Evolutionary conservation across 257 asterid genomes (phyloP).

Genomic region (Solanum dulcamara): DNA sequence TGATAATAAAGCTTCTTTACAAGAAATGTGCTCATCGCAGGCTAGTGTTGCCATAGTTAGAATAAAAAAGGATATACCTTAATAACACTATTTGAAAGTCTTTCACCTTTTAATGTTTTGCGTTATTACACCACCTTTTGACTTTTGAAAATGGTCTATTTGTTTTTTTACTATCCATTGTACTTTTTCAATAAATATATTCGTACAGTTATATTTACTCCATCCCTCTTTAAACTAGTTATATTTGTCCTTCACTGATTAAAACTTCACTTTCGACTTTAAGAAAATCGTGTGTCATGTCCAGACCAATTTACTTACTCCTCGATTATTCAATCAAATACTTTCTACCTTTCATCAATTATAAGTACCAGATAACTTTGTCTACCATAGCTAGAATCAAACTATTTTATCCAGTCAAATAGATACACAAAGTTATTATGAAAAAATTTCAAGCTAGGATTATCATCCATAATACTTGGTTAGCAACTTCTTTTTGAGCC

Average conservation of each 20-base stretch:
- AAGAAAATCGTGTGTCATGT: background rate
- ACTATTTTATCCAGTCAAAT: background rate
- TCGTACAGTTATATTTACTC: too few species aligned
- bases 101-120: background rate
- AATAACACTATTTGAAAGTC: too few species aligned
- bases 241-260: background rate
- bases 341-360: background rate
- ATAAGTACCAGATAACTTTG: background rate
- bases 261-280: background rate
- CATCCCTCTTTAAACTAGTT: background rate
- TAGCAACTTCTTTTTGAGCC: background rate
- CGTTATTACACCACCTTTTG: background rate
- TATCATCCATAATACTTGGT: background rate
- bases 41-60: background rate
- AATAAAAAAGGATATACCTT: background rate
- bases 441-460: background rate
- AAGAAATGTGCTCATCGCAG: background rate
- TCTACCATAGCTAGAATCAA: background rate
- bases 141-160: background rate
- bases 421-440: background rate
- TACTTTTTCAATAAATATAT: background rate
- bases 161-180: background rate
- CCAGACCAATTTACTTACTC: background rate
- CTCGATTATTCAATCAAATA: background rate
- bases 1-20: background rate